Conservation (phyloP, 805 yeast genomes). For the Clavispora phyllophila region DNA sequence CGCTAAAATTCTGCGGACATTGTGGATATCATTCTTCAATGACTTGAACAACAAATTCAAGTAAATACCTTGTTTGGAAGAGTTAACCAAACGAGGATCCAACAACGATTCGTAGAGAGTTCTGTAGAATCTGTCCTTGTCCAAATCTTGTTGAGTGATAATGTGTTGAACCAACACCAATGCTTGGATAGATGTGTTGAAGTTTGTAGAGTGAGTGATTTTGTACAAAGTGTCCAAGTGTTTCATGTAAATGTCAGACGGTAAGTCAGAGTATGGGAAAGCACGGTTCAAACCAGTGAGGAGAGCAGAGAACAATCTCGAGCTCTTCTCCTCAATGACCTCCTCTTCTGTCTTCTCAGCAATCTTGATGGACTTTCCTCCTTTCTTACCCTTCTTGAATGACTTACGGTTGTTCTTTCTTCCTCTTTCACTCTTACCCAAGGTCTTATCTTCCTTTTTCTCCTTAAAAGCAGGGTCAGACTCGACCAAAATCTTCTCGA, state of each 20-base stretch:
- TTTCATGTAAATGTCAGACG: conserved; percentile 60
- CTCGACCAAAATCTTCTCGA: conserved; percentile 75
- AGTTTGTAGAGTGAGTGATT: conserved; percentile 90
- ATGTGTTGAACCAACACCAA: conserved; percentile 81
- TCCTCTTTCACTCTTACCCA: conserved; percentile 54
- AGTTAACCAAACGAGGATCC: conserved; percentile 75
- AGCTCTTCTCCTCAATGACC: conserved; percentile 68
- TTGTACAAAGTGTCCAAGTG: conserved; percentile 82
- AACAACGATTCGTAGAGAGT: conserved; percentile 85
- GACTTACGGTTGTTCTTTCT: conserved; percentile 58
- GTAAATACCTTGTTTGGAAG: conserved; percentile 91
- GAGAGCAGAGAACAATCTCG: conserved; percentile 82
- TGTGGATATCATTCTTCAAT: conserved; percentile 57
- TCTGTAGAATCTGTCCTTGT: conserved; percentile 69
- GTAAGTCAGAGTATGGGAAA: conserved; percentile 81
- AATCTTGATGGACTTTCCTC: conserved; percentile 71
- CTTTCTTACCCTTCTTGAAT: conserved; percentile 79
- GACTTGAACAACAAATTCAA: conserved; percentile 82
- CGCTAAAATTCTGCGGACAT: conserved; percentile 67
- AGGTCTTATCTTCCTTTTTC: conserved; percentile 30
- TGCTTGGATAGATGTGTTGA: conserved; percentile 92
- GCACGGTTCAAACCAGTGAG: conserved; percentile 95
- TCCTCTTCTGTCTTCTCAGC: conserved; percentile 60
- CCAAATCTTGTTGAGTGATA: conserved; percentile 52
- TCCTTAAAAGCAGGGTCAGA: conserved; percentile 48